Evolutionary conservation across 495 filamentous ascomycete species (phyloP), one percentile per base, ranked within the genome.

Genomic region (Lasiosphaeris hirsuta): DNA sequence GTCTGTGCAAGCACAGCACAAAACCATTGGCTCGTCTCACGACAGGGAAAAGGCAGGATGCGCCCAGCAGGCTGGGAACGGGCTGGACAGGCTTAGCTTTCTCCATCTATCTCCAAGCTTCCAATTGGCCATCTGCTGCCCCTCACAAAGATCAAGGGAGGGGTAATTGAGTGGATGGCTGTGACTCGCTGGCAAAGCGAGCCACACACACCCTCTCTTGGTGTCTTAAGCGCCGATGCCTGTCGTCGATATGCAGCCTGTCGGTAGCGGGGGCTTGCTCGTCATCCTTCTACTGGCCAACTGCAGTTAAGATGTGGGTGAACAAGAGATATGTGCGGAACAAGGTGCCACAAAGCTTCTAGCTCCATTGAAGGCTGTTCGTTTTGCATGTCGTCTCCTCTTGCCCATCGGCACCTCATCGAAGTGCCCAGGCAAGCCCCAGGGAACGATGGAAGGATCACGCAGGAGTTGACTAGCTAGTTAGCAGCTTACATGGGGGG

Each of bases 211-310:
- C 61, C 56, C 37, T 49, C 38, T 34, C 47, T 30, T 30, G 52
- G 23, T 36, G 38, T 18, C 54, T 66, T 73, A 73, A 73, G 70
- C 70, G 70, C 70, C 70, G 58, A 58, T 45, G 54, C 61, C 65
- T 61, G 63, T 64, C 63, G 53, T 62, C 45, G 40, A 42, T 64
- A 64, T 72, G 70, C 70, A 70, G 64, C 46, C 61, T 59, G 51
- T 65, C 63, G 53, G 66, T 56, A 66, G 59, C 59, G 65, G 56
- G 53, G 60, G 61, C 54, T 57, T 59, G 18, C 54, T 66, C 23
- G 51, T 51, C 56, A 36, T 34, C 55, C 34, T 62, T 48, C 38
- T 50, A 72, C 67, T 72, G 69, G 69, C 58, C 40, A 53, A 39
- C 38, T 51, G 39, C 41, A 34, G 18, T 39, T 41, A 45, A 14